phyloP scores from a whole-genome alignment of 2,329 filamentous ascomycete genomes.

The Penicillium oxalicum region DNA sequence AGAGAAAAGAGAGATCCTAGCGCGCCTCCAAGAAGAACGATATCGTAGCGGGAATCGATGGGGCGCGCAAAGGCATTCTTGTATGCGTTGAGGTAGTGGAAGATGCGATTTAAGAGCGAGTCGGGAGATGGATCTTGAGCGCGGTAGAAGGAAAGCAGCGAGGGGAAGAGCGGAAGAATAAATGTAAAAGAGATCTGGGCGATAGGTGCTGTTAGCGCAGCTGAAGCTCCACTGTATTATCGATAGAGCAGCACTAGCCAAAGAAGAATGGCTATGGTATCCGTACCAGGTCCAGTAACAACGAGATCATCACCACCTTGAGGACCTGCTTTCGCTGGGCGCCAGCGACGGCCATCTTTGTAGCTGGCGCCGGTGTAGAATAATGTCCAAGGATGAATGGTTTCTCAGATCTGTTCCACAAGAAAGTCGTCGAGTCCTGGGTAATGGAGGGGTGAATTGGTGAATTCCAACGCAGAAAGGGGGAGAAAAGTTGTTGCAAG shows the following conservation, averaged over 20 bases:
- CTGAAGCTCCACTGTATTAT: background rate
- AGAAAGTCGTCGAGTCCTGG: too few species aligned
- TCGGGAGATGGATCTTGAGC: slow-evolving; percentile 60
- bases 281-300: slow-evolving; percentile 78
- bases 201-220: slow-evolving; percentile 1
- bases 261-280: too few species aligned
- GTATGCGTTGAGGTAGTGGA: slow-evolving; percentile 84
- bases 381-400: background rate
- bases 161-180: slow-evolving; percentile 92
- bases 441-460: too few species aligned
- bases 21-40: slow-evolving; percentile 88
- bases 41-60: slow-evolving; percentile 95
- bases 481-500: too few species aligned
- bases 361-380: slow-evolving; percentile 5
- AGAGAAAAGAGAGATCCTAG: slow-evolving; percentile 90
- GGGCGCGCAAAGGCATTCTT: slow-evolving; percentile 87
- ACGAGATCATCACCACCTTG: slow-evolving; percentile 78
- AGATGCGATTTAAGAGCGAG: slow-evolving; percentile 71
- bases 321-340: slow-evolving; percentile 70
- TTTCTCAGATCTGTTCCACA: too few species aligned
- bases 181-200: slow-evolving; percentile 95
- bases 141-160: slow-evolving; percentile 93
- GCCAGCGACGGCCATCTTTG: slow-evolving; percentile 33
- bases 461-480: too few species aligned
- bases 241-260: too few species aligned